phyloP scores from a whole-genome alignment of 371 early-diverging fungal genomes.

The Nematocida ausubeli region DNA sequence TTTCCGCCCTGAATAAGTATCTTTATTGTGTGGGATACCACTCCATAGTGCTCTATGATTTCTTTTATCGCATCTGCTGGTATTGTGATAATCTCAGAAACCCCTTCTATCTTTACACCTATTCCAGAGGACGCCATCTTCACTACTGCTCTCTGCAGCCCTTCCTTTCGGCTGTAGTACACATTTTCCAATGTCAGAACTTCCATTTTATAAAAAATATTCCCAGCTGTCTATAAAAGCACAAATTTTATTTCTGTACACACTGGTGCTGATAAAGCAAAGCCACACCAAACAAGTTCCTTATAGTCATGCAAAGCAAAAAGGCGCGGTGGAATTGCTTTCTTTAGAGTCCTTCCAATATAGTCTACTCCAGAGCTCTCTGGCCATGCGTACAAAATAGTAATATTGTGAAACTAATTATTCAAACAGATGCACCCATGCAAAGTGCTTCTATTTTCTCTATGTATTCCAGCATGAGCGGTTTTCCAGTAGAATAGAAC shows the following conservation, averaged over 20 bases:
- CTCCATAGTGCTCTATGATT: slow-evolving; percentile 64
- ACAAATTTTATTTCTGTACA: background rate
- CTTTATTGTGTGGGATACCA: slow-evolving; percentile 50
- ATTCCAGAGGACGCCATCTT: slow-evolving; percentile 63
- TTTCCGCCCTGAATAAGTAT: slow-evolving; percentile 44
- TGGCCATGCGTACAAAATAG: no score
- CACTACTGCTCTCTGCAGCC: slow-evolving; percentile 40
- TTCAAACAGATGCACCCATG: no score
- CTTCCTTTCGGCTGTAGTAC: slow-evolving; percentile 32
- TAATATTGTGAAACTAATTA: no score
- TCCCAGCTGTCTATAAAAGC: background rate
- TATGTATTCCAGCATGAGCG: no score
- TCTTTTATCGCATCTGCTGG: slow-evolving; percentile 60
- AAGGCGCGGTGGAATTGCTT: no score
- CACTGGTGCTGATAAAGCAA: no score
- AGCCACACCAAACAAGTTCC: no score
- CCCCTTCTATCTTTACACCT: slow-evolving; percentile 57
- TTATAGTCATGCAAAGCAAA: no score
- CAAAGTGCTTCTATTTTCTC: no score
- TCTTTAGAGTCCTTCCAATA: no score
- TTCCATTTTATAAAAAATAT: slow-evolving; percentile 57
- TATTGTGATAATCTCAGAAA: slow-evolving; percentile 51
- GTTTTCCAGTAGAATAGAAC: no score
- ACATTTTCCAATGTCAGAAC: slow-evolving; percentile 59
- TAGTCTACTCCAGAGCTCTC: no score